Conservation (phyloP, 805 yeast species). For the Lipomyces yamadae region DNA sequence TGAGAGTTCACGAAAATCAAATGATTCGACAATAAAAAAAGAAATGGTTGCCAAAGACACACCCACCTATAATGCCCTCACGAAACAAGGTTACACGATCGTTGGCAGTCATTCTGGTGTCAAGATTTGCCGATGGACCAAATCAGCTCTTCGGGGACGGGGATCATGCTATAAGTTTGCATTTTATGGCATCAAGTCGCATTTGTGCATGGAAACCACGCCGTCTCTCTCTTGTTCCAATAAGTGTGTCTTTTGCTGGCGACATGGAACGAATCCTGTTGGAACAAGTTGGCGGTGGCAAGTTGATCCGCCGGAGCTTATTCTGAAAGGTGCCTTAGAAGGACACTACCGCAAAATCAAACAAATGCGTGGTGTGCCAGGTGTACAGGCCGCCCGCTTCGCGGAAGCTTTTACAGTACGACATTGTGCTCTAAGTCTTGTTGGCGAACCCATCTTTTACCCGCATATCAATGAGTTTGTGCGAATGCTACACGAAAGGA, state of each 20-base stretch:
- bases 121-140: slow-evolving; percentile 94
- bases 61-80: slow-evolving; percentile 83
- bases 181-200: slow-evolving; percentile 86
- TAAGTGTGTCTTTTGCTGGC: slow-evolving; percentile 96
- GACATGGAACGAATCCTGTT: slow-evolving; percentile 96
- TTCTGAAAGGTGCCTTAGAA: slow-evolving; percentile 79
- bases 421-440: slow-evolving; percentile 90
- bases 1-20: slow-evolving; percentile 39
- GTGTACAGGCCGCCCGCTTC: slow-evolving; percentile 85
- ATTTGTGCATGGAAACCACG: slow-evolving; percentile 94
- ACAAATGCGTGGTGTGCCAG: slow-evolving; percentile 95
- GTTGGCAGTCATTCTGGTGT: slow-evolving; percentile 96
- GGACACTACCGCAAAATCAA: slow-evolving; percentile 92
- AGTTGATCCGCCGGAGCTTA: slow-evolving; percentile 84
- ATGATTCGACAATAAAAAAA: slow-evolving; percentile 52
- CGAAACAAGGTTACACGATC: slow-evolving; percentile 91
- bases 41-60: slow-evolving; percentile 90
- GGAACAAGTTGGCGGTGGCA: slow-evolving; percentile 98
- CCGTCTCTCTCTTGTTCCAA: slow-evolving; percentile 93
- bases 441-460: slow-evolving; percentile 93
- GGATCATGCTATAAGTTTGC: slow-evolving; percentile 95
- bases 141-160: slow-evolving; percentile 88
- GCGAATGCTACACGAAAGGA: slow-evolving; percentile 74
- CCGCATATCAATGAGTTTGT: slow-evolving; percentile 89
- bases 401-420: slow-evolving; percentile 87